Evolutionary conservation across 805 yeast species (phyloP), one percentile per base, ranked within the genome.

Genomic region (Candida nitratophila): DNA sequence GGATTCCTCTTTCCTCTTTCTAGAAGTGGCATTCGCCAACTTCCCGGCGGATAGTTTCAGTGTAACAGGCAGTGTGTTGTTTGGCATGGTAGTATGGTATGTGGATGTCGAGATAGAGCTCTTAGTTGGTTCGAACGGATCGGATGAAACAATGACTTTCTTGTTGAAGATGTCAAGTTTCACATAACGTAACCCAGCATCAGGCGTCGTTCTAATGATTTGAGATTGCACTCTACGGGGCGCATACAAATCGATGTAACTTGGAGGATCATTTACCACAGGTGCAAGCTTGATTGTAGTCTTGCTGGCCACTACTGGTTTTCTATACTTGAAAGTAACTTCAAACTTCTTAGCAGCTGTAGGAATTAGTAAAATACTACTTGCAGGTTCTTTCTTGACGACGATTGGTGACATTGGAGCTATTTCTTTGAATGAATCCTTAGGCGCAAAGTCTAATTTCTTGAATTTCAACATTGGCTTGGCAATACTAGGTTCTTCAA

Each of bases 141-240:
- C 56, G 0, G 61, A 53, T 17, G 62, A 59, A 2, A 59, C 39
- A 17, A 46, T 38, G 11, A 62, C 56, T 19, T 46, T 47, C n/a
- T 50, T 57, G 1, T 51, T 47, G n/a, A 46, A 44, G 3, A 60
- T 26, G 33, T 55, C 50, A n/a, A 62, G 38, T 42, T 57, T 64
- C 39, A 73, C 70, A 47, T 61, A 72, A 36, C 76, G 54, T 11
- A 63, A 41, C 27, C 65, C 55, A 30, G 47, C 35, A n/a, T 27
- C 30, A 1, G 48, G 37, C 6, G 49, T 48, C 4, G 50, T 47
- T 32, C 51, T 49, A 16, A 56, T 50, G 1, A 61, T 50, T 4
- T 49, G 55, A 21, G 40, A 54, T 3, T 44, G 41, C 3, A 56
- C 61, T 26, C 50, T 52, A 33, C 47, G 54, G 15, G 36, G 42